phyloP scores from a whole-genome alignment of 169 alveolate species.

The Neospora caninum region DNA sequence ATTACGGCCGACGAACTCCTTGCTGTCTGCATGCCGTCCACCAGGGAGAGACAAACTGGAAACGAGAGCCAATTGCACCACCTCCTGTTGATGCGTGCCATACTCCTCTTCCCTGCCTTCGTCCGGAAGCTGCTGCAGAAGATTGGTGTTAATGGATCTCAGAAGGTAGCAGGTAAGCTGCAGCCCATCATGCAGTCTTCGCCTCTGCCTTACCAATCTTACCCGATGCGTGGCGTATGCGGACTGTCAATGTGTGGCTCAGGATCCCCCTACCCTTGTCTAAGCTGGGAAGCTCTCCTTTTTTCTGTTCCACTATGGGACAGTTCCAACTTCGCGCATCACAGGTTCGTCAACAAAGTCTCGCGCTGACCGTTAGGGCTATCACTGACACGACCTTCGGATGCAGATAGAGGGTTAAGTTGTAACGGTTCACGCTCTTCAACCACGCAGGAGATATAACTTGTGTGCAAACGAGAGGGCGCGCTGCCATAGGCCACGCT shows the following conservation, averaged over 20 bases:
- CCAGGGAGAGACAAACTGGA: neutral
- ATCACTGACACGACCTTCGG: too few relatives aligned
- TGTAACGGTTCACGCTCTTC: too few relatives aligned
- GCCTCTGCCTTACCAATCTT: neutral
- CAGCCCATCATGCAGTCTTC: neutral
- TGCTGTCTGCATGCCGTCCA: neutral
- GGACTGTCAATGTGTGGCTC: neutral
- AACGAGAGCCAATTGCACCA: constrained; percentile 1
- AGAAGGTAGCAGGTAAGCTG: constrained; percentile 30
- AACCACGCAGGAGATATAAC: too few relatives aligned
- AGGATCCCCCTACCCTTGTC: constrained; percentile 7
- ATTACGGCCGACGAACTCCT: constrained; percentile 9
- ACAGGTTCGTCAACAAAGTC: neutral
- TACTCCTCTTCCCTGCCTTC: constrained; percentile 52
- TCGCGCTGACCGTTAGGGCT: neutral
- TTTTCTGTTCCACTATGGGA: constrained; percentile 23
- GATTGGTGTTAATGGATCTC: neutral
- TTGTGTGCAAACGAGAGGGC: too few relatives aligned
- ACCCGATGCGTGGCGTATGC: too few relatives aligned
- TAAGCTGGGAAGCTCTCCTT: constrained; percentile 16
- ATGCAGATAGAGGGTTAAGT: too few relatives aligned
- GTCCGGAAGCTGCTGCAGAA: constrained; percentile 36
- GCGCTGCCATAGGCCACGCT: too few relatives aligned
- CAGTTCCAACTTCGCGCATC: neutral
- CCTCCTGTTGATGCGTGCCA: constrained; percentile 49